Evolutionary conservation across 108 stramenopile species (phyloP).

Genomic region (Skeletonema costatum): DNA sequence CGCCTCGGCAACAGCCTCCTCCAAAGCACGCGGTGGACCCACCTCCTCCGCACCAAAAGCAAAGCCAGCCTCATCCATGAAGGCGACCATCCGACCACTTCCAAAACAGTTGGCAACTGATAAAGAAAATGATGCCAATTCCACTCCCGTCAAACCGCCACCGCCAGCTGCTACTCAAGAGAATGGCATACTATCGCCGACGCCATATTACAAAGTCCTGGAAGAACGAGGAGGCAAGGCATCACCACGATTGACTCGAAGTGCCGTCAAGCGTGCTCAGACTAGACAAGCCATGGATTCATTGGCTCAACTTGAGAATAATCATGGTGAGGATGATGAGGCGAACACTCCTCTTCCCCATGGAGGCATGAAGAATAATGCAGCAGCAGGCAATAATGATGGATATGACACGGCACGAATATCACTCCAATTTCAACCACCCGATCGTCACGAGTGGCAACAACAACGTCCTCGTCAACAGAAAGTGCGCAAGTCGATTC

Average conservation of each 20-base stretch:
- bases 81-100: background rate
- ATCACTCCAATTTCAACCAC: background rate
- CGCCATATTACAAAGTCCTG: slow-evolving; percentile 73
- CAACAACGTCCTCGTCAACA: background rate
- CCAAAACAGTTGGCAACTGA: background rate
- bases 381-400: background rate
- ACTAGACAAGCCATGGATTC: background rate
- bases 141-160: background rate
- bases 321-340: background rate
- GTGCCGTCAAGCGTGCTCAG: slow-evolving; percentile 38
- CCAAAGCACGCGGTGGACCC: background rate
- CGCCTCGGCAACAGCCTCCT: slow-evolving; percentile 1
- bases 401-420: background rate
- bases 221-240: slow-evolving; percentile 45
- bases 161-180: background rate
- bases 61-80: background rate
- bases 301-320: slow-evolving; percentile 4
- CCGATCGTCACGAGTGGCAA: background rate
- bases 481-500: background rate
- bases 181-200: slow-evolving; percentile 36
- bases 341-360: background rate
- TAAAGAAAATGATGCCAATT: background rate
- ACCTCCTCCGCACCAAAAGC: background rate
- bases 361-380: background rate
- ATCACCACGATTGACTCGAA: slow-evolving; percentile 59